Evolutionary conservation across 306 rosid genomes (phyloP).

Genomic region (Myrica gale): DNA sequence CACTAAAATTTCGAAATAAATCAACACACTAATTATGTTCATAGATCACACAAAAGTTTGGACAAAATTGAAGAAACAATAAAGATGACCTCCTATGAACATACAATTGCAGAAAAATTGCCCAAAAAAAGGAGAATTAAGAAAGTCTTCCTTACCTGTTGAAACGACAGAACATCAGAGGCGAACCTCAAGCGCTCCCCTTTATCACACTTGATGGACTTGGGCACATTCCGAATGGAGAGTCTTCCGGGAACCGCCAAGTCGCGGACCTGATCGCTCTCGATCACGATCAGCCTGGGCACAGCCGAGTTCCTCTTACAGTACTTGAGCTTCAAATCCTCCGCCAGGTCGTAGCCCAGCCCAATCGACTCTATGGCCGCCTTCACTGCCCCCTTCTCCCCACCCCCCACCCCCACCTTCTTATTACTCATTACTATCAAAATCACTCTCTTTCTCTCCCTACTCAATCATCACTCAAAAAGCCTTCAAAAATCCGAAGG

Average conservation of each 20-base stretch:
- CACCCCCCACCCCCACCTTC: conserved; percentile 25
- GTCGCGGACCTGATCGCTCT: conserved; percentile 38
- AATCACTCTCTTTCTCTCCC: not conserved
- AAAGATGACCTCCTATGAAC: not conserved
- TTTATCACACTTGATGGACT: conserved; percentile 77
- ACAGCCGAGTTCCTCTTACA: conserved; percentile 44
- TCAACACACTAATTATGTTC: not conserved
- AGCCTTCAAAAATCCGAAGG: not conserved
- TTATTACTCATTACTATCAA: not conserved
- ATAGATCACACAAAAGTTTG: not conserved
- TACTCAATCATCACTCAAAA: not conserved
- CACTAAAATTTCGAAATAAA: too few species aligned
- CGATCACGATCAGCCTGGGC: conserved; percentile 48
- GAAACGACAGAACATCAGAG: conserved; percentile 77
- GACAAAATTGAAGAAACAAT: not conserved
- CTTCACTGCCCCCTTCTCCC: conserved; percentile 34
- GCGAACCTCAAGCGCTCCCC: conserved; percentile 77
- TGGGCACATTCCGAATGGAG: conserved; percentile 63
- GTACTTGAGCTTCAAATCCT: conserved; percentile 61
- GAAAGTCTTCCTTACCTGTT: conserved; percentile 45
- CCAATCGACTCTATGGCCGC: conserved; percentile 54
- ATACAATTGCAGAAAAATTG: not conserved
- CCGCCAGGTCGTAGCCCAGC: conserved; percentile 61
- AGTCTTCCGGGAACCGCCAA: conserved; percentile 59
- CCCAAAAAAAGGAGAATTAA: not conserved